Percentiles rank a stretch among this genome's conserved stretches.
These are phyloP conservation scores for Annulohypoxylon maeteangense DNA, from an alignment of 495 filamentous ascomycete genomes.

Conservation along the genomic window DNA sequence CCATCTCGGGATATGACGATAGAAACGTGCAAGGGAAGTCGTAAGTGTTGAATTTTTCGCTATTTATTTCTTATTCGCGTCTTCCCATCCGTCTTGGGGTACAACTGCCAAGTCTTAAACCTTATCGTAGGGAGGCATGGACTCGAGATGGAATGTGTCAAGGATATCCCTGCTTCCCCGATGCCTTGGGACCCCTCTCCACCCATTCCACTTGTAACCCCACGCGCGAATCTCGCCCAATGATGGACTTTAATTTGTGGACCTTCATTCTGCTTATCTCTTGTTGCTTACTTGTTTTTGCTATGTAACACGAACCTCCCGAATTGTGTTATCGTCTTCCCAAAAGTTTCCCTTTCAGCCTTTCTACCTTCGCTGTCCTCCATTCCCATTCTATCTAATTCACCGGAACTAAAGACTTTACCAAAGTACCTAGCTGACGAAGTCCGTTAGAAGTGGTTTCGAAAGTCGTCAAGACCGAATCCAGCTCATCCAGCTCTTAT, in stretches of 20 bases:
- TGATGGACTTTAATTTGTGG: conserved; percentile 17
- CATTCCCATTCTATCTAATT: conserved; percentile 7
- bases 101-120: conserved; percentile 23
- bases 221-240: conserved; percentile 23
- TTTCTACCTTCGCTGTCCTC: conserved; percentile 7
- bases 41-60: not conserved
- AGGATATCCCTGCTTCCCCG: conserved; percentile 19
- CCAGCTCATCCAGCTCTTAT: conserved; percentile 29
- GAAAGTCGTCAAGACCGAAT: not conserved
- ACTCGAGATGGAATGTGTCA: conserved; percentile 35
- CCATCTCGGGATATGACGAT: not conserved
- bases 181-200: conserved; percentile 20
- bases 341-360: conserved; percentile 13
- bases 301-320: conserved; percentile 36
- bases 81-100: conserved; percentile 17
- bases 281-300: conserved; percentile 41
- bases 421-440: not conserved
- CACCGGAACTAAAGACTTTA: not conserved
- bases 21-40: not conserved
- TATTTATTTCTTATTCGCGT: conserved; percentile 13
- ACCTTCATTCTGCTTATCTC: conserved; percentile 38
- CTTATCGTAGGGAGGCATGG: conserved; percentile 4
- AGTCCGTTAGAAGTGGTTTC: not conserved
- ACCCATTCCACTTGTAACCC: conserved; percentile 23
- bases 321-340: conserved; percentile 8